Conservation (phyloP, 2,329 filamentous ascomycete genomes). For the Venturia aucupariae region DNA sequence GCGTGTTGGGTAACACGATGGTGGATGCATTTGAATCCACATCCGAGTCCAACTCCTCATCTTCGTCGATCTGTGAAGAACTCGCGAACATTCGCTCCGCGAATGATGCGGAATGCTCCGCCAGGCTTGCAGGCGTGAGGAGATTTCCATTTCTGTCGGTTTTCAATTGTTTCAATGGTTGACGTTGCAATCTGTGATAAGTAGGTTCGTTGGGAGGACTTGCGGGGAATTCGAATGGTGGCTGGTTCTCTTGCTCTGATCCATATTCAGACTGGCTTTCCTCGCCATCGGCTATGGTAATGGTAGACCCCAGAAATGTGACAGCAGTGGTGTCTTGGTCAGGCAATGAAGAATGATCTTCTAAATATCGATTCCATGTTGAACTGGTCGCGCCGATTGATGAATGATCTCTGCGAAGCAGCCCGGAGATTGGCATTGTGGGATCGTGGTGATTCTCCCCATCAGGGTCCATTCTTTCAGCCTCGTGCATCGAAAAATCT, state of each 20-base stretch:
- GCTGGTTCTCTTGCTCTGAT: conserved; percentile 1
- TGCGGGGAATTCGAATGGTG: neutral
- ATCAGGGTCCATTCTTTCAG: neutral
- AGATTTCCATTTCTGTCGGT: neutral
- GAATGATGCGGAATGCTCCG: neutral
- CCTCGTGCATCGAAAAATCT: neutral
- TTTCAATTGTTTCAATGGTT: neutral
- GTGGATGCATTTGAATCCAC: neutral
- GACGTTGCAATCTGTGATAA: neutral
- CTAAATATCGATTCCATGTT: neutral
- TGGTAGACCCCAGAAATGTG: neutral
- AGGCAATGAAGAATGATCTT: too few species aligned
- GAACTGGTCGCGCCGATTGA: neutral
- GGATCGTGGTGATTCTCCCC: neutral
- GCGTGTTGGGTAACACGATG: neutral
- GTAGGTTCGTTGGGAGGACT: neutral
- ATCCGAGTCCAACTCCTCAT: neutral
- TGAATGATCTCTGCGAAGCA: neutral
- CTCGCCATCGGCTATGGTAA: neutral
- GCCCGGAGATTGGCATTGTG: neutral
- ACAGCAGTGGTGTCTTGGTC: neutral
- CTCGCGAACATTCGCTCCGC: neutral
- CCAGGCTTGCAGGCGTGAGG: neutral
- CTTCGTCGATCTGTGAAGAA: neutral
- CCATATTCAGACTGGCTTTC: neutral